Base-by-base conservation (phyloP, 2,329 filamentous ascomycete species). In the Curvularia eragrostidis region DNA sequence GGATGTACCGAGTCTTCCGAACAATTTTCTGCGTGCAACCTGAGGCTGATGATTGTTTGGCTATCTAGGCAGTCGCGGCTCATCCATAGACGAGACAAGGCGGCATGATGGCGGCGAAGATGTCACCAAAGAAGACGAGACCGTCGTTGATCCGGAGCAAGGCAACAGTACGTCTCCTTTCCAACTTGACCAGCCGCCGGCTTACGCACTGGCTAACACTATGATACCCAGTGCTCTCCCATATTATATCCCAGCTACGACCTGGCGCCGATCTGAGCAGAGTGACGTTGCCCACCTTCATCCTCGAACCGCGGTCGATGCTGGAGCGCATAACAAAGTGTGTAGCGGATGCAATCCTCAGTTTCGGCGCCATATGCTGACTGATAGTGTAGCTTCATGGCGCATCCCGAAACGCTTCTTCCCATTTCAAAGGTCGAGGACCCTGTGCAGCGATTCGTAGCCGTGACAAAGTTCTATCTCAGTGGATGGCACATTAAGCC, bases 401-500 rank as follows among this genome's bases (percentile, higher is more conserved):
- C 94, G 70, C 95, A 99, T 75, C 95, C 95, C 39, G 95, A 99
- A 79, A 96, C 93, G 72, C 88, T 99, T 30, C 87, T 99, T 4
- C 89, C 90, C 32, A 95, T 98, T 77, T 86, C 94, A 43, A 82
- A 87, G 46, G 91, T 97, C 68, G 91, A 98, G 50, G 94, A 99
- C 72, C 94, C 95, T 1, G 82, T 92, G 55, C 83, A 94, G 72
- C 87, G 95, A 75, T 99, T 99, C 74, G 88, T 98, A 28, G 91
- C 93, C 13, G 95, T 99, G 48, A 91, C 97, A 74, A 97, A 96
- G 79, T 99, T 99, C 78, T 99, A 99, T 78, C 83, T 99, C 43
- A 97, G 93, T 77, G 95, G 95, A 71, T 99, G 95, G 95, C 95
- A 99, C 77, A 97, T 99, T 75, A 95, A 94, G 78, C 95, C 95